These are phyloP conservation scores for Chloranthus sessilifolius DNA, from an alignment of 164 flowering plant genomes.

Conservation along the genomic window DNA sequence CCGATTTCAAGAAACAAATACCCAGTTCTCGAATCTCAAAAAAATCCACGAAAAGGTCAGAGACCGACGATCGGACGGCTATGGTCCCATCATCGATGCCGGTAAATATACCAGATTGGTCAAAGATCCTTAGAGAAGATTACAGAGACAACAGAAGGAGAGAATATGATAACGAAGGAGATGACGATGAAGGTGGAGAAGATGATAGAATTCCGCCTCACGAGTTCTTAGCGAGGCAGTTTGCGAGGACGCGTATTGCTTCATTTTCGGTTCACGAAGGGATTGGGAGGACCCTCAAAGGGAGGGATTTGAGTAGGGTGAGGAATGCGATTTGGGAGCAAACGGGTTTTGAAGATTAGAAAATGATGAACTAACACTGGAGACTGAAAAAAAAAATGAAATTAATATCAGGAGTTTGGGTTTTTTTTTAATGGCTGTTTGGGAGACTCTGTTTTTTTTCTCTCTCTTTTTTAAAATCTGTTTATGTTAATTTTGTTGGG, in stretches of 20 bases:
- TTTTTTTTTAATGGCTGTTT: no score
- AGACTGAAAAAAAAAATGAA: no score
- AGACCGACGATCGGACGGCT: conserved; percentile 1
- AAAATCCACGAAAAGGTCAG: conserved; percentile 12
- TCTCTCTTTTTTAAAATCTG: no score
- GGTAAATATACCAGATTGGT: conserved; percentile 32
- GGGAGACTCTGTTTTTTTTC: no score
- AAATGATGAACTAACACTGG: no score
- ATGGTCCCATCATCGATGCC: conserved; percentile 17
- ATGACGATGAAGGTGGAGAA: conserved; percentile 13
- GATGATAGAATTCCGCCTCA: conserved; percentile 25
- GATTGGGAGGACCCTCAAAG: conserved; percentile 26
- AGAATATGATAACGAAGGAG: conserved; percentile 4
- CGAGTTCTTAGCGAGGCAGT: conserved; percentile 24
- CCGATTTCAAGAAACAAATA: conserved; percentile 10
- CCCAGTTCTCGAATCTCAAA: conserved; percentile 10
- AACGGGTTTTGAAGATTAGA: conserved; percentile 25
- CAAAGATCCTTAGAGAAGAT: conserved; percentile 22
- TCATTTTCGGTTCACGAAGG: conserved; percentile 29
- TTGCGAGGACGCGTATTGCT: conserved; percentile 19
- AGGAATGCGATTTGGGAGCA: conserved; percentile 27
- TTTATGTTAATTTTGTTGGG: no score
- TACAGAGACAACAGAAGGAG: conserved; percentile 5
- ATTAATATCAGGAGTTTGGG: no score
- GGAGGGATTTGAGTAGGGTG: conserved; percentile 29